Base-by-base conservation (phyloP, 768 basidiomycete species). In the Phaeotremella fagi region DNA sequence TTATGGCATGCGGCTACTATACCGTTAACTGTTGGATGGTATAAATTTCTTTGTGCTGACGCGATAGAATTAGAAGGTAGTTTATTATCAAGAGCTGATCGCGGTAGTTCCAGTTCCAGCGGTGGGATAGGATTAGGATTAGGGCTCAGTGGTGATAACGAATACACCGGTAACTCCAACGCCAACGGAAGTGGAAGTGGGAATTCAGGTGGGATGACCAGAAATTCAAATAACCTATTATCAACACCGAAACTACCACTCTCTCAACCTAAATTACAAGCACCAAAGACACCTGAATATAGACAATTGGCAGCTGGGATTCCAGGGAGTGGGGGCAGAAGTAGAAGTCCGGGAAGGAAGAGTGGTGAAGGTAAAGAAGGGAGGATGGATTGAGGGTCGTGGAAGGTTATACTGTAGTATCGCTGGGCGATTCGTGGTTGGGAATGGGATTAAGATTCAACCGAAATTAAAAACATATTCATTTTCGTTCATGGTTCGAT, bases 1-100 rank as follows among this genome's bases (percentile, higher is more conserved):
- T 75, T 98, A 15, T 98, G 94, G 95, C 94, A 99, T 73, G 77
- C 87, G 6, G 80, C 82, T 3, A 99, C 94, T 0, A 85, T 81
- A 0, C 85, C 85, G 0, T 81, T 98, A 27, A 82, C 84, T 3
- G 66, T 80, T 43, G 78, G 81, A 42, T 97, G 94, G 91, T 98
- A 94, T 64, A 77, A 80, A n/a, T 92, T 94, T 63, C 35, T 66
- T 16, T 27, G 24, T 22, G 41, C 45, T 4, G 68, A 70, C 42
- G 55, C 68, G 6, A 62, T 70, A 20, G 62, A 61, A 20, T 26
- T 64, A 1, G 68, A 70, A 51, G 61, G 58, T 2, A 44, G 44
- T 35, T 38, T 60, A 44, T 26, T 64, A 18, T 20, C n/a, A 5
- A 28, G 38, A 0, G 25, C 43, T 2, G 25, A 50, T 31, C 33